phyloP scores from a whole-genome alignment of 176 grass and related monocot genomes.

The Miscanthus lutarioriparius region DNA sequence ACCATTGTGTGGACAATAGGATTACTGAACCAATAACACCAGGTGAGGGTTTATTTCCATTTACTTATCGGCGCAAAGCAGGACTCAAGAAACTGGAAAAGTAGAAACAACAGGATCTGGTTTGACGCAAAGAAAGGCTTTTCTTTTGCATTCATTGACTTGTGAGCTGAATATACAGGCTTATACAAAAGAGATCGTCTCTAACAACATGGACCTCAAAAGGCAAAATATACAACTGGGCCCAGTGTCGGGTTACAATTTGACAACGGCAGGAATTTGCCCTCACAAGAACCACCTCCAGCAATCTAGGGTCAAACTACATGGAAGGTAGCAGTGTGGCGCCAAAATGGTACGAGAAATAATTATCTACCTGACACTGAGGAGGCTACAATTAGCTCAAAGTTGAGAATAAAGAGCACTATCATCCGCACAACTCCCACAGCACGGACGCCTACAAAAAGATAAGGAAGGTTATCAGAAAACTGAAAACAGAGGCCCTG shows the following conservation, averaged over 20 bases:
- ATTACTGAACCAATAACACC: not conserved
- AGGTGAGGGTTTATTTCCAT: not conserved
- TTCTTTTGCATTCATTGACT: slow-evolving; percentile 45
- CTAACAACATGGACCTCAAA: slow-evolving; percentile 43
- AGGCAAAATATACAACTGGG: slow-evolving; percentile 47
- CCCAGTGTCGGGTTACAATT: slow-evolving; percentile 37
- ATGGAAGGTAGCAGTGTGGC: slow-evolving; percentile 25
- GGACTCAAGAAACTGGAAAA: not conserved
- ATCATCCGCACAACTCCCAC: slow-evolving; percentile 42
- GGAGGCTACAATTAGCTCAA: slow-evolving; percentile 53
- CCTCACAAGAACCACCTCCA: slow-evolving; percentile 32
- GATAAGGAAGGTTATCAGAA: slow-evolving; percentile 9
- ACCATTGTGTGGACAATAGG: not conserved
- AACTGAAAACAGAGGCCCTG: slow-evolving; percentile 1
- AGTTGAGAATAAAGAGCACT: slow-evolving; percentile 30
- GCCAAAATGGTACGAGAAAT: slow-evolving; percentile 36
- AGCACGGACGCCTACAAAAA: slow-evolving; percentile 43
- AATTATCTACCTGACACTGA: slow-evolving; percentile 61
- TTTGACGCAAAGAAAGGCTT: slow-evolving; percentile 14
- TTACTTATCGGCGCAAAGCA: not conserved
- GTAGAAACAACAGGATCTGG: not conserved
- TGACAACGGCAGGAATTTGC: slow-evolving; percentile 38
- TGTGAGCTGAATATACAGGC: slow-evolving; percentile 47
- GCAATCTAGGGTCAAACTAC: slow-evolving; percentile 37
- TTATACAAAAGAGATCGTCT: slow-evolving; percentile 33